phyloP scores from a whole-genome alignment of 2,329 filamentous ascomycete genomes.

The Aquanectria penicillioides region DNA sequence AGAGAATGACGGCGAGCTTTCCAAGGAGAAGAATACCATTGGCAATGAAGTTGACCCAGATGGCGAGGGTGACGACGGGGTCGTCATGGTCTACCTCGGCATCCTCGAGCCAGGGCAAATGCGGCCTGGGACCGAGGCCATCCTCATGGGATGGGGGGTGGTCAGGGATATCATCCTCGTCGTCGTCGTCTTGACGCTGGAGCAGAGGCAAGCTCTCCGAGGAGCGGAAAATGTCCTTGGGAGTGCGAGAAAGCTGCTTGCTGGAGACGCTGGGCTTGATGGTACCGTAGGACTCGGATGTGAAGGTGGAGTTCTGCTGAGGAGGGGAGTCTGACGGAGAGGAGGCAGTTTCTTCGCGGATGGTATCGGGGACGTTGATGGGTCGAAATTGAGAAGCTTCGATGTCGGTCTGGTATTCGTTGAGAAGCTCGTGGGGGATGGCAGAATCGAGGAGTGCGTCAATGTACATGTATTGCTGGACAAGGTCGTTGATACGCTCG shows the following conservation, averaged over 20 bases:
- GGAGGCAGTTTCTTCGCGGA: constrained; percentile 71
- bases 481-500: constrained; percentile 85
- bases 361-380: constrained; percentile 75
- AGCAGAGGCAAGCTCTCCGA: constrained; percentile 76
- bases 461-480: constrained; percentile 94
- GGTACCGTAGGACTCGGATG: constrained; percentile 44
- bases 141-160: constrained; percentile 38
- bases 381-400: constrained; percentile 63
- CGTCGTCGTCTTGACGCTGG: constrained; percentile 54
- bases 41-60: constrained; percentile 85
- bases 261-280: constrained; percentile 44
- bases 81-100: constrained; percentile 77
- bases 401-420: constrained; percentile 80
- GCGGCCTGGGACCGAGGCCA: constrained; percentile 55
- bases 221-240: constrained; percentile 84
- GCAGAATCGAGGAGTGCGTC: constrained; percentile 91
- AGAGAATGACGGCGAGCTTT: constrained; percentile 80
- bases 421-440: constrained; percentile 89
- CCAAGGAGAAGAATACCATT: constrained; percentile 79
- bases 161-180: constrained; percentile 50
- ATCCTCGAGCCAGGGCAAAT: constrained; percentile 78
- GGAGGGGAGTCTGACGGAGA: constrained; percentile 44
- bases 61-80: constrained; percentile 83
- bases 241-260: constrained; percentile 77
- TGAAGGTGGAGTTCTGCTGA: constrained; percentile 32